A percentile compares a stretch with the other conserved stretches of the same genome.
Conservation (phyloP, 1,284 basidiomycete genomes). For the Sanghuangporus weigelae region DNA sequence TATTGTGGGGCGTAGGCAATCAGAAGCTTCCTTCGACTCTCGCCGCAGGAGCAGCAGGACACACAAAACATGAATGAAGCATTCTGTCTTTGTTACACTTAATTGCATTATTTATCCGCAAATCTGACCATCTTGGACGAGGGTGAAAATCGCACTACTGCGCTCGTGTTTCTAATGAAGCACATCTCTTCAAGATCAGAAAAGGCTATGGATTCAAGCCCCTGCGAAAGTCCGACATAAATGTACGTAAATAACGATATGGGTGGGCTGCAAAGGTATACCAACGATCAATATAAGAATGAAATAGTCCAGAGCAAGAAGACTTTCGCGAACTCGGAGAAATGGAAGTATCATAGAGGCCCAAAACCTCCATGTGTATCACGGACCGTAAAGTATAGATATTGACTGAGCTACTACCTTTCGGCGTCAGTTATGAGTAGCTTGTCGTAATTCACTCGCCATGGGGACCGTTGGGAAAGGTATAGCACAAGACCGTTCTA, state of each 20-base stretch:
- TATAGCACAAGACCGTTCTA: slow-evolving; percentile 8
- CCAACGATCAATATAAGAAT: too few species aligned
- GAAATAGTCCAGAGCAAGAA: too few species aligned
- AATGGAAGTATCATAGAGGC: too few species aligned
- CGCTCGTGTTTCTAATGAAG: background rate
- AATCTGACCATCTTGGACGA: background rate
- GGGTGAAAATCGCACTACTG: background rate
- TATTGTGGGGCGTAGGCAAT: slow-evolving; percentile 58
- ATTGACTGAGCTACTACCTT: too few species aligned
- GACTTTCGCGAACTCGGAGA: too few species aligned
- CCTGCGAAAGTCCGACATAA: too few species aligned
- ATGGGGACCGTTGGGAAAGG: slow-evolving; percentile 14
- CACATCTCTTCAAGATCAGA: background rate
- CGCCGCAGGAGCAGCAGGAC: slow-evolving; percentile 41
- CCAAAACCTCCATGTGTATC: too few species aligned
- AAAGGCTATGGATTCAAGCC: background rate
- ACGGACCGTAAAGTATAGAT: too few species aligned
- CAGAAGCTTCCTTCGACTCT: slow-evolving; percentile 67
- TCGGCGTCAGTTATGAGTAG: too few species aligned
- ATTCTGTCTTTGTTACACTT: background rate
- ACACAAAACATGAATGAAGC: slow-evolving; percentile 10
- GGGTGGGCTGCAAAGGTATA: too few species aligned
- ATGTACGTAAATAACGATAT: too few species aligned
- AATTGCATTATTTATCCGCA: background rate
- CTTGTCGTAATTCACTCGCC: background rate